phyloP scores from a whole-genome alignment of 371 early-diverging fungal genomes.

The Phascolomyces articulosus region DNA sequence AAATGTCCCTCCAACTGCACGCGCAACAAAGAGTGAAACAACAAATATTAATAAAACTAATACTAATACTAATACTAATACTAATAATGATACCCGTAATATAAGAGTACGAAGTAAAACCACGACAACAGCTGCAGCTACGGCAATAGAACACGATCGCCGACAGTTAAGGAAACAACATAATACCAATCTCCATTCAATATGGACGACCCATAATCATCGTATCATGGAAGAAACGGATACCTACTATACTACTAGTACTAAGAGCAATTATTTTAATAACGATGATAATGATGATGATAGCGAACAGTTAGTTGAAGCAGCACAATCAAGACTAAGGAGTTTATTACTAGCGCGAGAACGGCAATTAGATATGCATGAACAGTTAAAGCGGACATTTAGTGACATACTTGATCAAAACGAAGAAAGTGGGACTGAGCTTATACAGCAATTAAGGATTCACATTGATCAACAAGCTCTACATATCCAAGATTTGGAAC shows the following conservation, averaged over 20 bases:
- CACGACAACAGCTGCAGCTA: not conserved
- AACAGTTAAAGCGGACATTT: not conserved
- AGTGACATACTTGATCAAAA: not conserved
- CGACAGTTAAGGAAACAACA: not conserved
- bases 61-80: not conserved
- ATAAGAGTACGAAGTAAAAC: not conserved
- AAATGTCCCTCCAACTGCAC: not conserved
- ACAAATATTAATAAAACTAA: not conserved
- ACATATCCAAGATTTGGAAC: slow-evolving; percentile 8
- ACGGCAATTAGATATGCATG: not conserved
- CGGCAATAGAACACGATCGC: not conserved
- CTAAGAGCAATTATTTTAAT: not conserved
- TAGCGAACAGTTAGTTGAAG: not conserved
- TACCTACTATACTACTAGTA: too few relatives aligned
- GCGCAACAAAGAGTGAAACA: slow-evolving; percentile 11
- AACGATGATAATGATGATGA: not conserved
- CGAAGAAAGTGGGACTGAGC: not conserved
- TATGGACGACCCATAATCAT: not conserved
- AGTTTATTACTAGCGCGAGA: not conserved
- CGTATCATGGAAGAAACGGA: not conserved
- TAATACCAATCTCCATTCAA: slow-evolving; percentile 2
- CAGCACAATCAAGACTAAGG: not conserved
- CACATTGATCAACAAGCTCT: slow-evolving; percentile 2
- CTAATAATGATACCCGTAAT: not conserved
- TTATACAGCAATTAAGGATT: not conserved